Evolutionary conservation across 192 early-diverging fungal genomes (phyloP).

Genomic region (Coemansia sp.): DNA sequence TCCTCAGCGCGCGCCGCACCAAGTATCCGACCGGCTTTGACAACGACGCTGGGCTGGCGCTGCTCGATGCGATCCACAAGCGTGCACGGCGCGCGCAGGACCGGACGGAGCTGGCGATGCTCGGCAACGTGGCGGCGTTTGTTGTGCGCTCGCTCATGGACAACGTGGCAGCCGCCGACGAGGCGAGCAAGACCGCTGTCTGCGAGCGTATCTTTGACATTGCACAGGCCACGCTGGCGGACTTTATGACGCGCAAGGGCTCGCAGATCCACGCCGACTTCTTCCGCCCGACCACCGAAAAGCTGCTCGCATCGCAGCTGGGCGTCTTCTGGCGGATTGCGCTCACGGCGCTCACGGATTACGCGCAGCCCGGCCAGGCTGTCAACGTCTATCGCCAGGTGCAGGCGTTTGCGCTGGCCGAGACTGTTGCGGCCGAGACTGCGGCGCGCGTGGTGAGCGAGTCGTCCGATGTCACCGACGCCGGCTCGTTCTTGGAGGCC

Average conservation of each 20-base stretch:
- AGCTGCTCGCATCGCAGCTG: slow-evolving; percentile 32
- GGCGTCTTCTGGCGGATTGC: slow-evolving; percentile 67
- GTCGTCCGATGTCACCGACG: slow-evolving; percentile 9
- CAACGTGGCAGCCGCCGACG: slow-evolving; percentile 12
- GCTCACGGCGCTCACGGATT: slow-evolving; percentile 54
- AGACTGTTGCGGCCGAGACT: slow-evolving; percentile 2
- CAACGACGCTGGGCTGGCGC: slow-evolving; percentile 57
- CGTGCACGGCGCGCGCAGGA: slow-evolving; percentile 68
- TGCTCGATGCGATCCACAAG: slow-evolving; percentile 70
- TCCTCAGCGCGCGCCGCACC: slow-evolving; percentile 65
- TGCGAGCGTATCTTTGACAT: slow-evolving; percentile 49
- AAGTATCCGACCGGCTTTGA: slow-evolving; percentile 62
- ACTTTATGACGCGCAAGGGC: slow-evolving; percentile 76
- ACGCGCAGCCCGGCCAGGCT: slow-evolving; percentile 53
- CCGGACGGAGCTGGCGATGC: slow-evolving; percentile 54
- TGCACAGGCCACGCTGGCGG: slow-evolving; percentile 61
- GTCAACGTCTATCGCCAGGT: slow-evolving; percentile 68
- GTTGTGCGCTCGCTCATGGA: slow-evolving; percentile 62
- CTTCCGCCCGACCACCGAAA: slow-evolving; percentile 47
- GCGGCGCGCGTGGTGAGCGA: slow-evolving; percentile 9
- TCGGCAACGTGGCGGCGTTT: slow-evolving; percentile 59
- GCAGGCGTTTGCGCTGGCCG: slow-evolving; percentile 58
- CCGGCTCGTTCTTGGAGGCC: background rate
- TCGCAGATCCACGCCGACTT: slow-evolving; percentile 68
- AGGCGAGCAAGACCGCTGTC: background rate